phyloP scores from a whole-genome alignment of 2,329 filamentous ascomycete genomes.

The Orbilia brochopaga region DNA sequence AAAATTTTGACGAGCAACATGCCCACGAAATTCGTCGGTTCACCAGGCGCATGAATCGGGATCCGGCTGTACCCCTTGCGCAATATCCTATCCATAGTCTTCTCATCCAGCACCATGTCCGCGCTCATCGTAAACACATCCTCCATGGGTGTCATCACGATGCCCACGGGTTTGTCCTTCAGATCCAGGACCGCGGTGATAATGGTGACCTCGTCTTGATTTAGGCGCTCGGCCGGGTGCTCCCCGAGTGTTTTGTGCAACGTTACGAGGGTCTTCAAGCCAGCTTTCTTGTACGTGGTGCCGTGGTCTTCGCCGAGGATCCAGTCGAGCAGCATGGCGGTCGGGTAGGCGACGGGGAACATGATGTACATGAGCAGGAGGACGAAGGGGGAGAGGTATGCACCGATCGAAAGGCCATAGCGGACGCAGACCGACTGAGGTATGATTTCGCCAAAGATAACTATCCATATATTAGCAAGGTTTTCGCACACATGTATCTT shows the following conservation, averaged over 20 bases:
- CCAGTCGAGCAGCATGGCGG: slow-evolving; percentile 91
- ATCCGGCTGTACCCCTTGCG: slow-evolving; percentile 95
- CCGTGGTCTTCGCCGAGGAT: slow-evolving; percentile 93
- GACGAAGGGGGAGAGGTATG: slow-evolving; percentile 83
- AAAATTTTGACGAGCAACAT: slow-evolving; percentile 99
- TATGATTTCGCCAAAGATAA: slow-evolving; percentile 96
- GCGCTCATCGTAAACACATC: slow-evolving; percentile 98
- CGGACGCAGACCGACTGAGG: slow-evolving; percentile 96
- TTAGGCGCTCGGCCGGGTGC: slow-evolving; percentile 81
- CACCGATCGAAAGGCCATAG: slow-evolving; percentile 92
- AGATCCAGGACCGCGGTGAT: slow-evolving; percentile 95
- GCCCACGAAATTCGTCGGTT: slow-evolving; percentile 85
- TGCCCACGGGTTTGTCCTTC: slow-evolving; percentile 92
- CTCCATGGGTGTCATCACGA: slow-evolving; percentile 98
- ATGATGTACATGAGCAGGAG: slow-evolving; percentile 89
- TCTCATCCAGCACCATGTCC: slow-evolving; percentile 88
- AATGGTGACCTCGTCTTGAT: slow-evolving; percentile 97
- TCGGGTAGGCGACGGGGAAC: slow-evolving; percentile 88
- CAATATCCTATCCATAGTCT: slow-evolving; percentile 91
- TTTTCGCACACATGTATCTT: no score
- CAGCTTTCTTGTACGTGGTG: slow-evolving; percentile 97
- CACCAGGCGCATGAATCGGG: slow-evolving; percentile 86
- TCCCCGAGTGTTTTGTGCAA: slow-evolving; percentile 90
- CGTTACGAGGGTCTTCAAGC: slow-evolving; percentile 92
- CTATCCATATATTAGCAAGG: slow-evolving; percentile 62